Evolutionary conservation across 129 eudicot genomes (phyloP), one percentile per base, ranked within the genome.

Genomic region (Rutidosis leptorrhynchoides): DNA sequence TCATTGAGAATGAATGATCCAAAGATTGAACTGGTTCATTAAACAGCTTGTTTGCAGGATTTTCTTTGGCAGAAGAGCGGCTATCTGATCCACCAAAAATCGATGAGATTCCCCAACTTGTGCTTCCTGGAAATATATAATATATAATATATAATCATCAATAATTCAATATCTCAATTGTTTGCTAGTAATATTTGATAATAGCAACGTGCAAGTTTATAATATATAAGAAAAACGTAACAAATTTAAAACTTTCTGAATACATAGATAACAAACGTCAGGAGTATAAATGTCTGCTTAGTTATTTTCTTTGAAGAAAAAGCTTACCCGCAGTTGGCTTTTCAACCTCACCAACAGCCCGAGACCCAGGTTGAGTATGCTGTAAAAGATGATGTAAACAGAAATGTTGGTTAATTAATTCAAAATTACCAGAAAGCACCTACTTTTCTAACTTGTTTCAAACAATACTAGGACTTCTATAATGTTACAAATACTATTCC

Each of bases 101-200:
- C n/a, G 97, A 86, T 43, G 99, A 75, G 68, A 94, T 86, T 21
- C 95, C 95, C 99, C 99, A 94, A 65, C 79, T 54, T 46, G 92
- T 74, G 69, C 87, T 82, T 76, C 83, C 76, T 84, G 77, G 7
- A 8, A 80, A 46, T 52, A 26, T 35, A n/a, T n/a, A n/a, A n/a
- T n/a, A n/a, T n/a, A n/a, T n/a, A n/a, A n/a, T n/a, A n/a, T n/a
- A 30, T 51, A 65, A 25, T 27, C 21, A 69, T 49, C 52, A 27
- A 62, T 45, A n/a, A n/a, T n/a, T n/a, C n/a, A n/a, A 53, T 42
- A 56, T 55, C 30, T 51, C 32, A 65, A 8, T 33, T 58, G 20
- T 16, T 40, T 48, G 29, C 73, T 58, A 30, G 26, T 23, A 28
- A 26, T 20, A 21, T 20, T 33, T 10, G 14, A 16, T 25, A 11